Percentiles rank a stretch among this genome's conserved stretches.
phyloP scores from a whole-genome alignment of 2,329 filamentous ascomycete species.

The Pseudocercospora fuligena region DNA sequence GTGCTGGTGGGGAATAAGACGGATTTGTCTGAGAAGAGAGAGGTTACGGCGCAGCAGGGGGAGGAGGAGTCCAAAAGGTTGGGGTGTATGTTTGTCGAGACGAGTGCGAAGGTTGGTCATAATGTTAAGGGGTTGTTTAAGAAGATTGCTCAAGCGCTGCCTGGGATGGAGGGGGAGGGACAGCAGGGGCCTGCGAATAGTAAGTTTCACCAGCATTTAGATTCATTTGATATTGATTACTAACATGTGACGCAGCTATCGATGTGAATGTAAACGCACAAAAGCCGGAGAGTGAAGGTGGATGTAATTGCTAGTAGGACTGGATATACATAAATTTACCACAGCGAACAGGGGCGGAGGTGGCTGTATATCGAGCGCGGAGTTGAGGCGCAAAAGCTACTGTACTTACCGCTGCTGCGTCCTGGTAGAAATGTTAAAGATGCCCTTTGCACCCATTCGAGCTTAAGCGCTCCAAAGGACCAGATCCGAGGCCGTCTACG shows the following conservation, averaged over 20 bases:
- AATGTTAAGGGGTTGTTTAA: slow-evolving; percentile 98
- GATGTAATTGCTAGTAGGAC: slow-evolving; percentile 41
- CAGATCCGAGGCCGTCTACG: too few relatives aligned
- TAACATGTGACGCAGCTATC: slow-evolving; percentile 38
- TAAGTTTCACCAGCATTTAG: slow-evolving; percentile 54
- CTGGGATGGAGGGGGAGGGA: slow-evolving; percentile 93
- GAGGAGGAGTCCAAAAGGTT: slow-evolving; percentile 99
- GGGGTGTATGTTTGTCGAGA: slow-evolving; percentile 98
- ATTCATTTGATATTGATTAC: slow-evolving; percentile 11
- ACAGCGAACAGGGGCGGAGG: background rate
- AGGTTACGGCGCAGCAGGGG: slow-evolving; percentile 94
- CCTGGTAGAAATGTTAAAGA: background rate
- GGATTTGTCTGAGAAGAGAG: slow-evolving; percentile 95
- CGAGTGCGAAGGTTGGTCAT: slow-evolving; percentile 94
- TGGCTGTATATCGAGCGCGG: background rate
- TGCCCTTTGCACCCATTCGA: too few relatives aligned
- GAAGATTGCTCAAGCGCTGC: slow-evolving; percentile 95
- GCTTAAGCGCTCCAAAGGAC: too few relatives aligned
- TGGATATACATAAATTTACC: too few relatives aligned
- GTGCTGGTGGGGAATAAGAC: slow-evolving; percentile 99
- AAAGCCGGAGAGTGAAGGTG: slow-evolving; percentile 44
- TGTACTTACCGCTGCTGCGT: slow-evolving; percentile 8
- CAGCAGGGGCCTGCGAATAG: slow-evolving; percentile 79
- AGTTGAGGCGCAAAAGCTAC: background rate
- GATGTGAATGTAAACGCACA: slow-evolving; percentile 44